phyloP scores from a whole-genome alignment of 2,329 filamentous ascomycete species.

The Rachicladosporium sp. region DNA sequence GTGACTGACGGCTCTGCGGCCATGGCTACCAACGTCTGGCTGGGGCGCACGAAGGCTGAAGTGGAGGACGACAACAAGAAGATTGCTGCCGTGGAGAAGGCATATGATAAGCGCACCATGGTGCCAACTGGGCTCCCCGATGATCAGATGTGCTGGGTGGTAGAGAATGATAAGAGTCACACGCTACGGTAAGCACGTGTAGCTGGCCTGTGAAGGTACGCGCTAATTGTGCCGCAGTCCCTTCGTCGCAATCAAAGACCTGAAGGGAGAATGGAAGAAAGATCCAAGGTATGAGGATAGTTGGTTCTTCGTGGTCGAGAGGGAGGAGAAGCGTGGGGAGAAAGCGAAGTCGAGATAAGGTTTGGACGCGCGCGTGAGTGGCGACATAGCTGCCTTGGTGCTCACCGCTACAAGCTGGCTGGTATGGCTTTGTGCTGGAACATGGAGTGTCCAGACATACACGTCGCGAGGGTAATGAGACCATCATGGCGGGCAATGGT shows the following conservation, averaged over 20 bases:
- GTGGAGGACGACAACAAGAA: constrained; percentile 28
- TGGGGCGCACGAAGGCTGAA: constrained; percentile 25
- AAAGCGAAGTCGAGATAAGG: no score
- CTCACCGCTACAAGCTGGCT: no score
- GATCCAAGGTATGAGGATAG: constrained; percentile 21
- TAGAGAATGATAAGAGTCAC: constrained; percentile 19
- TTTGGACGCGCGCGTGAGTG: no score
- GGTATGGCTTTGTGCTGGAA: no score
- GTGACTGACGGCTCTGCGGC: background rate
- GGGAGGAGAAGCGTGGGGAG: constrained; percentile 1
- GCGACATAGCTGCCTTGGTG: no score
- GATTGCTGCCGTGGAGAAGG: constrained; percentile 23
- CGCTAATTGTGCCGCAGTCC: constrained; percentile 11
- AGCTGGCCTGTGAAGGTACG: constrained; percentile 9
- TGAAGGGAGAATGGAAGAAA: constrained; percentile 24
- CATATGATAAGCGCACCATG: constrained; percentile 22
- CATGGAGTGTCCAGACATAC: no score
- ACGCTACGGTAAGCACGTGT: constrained; percentile 18
- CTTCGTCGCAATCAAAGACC: constrained; percentile 22
- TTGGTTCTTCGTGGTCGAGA: constrained; percentile 18
- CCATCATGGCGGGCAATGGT: no score
- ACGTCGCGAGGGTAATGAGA: no score
- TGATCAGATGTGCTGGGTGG: constrained; percentile 25
- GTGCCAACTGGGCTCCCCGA: constrained; percentile 21
- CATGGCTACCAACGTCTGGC: constrained; percentile 17